A percentile compares a stretch with the other conserved stretches of the same genome.
Conservation (phyloP, 2,329 filamentous ascomycete genomes). For the Colletotrichum spinosum region DNA sequence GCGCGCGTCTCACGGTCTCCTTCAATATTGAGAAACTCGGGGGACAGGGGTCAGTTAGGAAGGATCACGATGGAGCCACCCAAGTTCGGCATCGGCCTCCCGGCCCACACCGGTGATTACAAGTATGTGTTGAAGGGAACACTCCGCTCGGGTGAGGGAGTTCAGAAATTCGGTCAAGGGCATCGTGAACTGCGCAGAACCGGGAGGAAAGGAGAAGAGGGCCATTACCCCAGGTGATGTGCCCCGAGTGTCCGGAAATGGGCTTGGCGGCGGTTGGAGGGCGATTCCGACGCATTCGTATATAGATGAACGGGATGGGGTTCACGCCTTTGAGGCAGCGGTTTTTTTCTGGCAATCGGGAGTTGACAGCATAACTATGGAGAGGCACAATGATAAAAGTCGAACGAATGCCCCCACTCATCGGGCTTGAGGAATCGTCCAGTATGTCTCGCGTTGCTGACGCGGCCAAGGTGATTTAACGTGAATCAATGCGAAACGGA, state of each 20-base stretch:
- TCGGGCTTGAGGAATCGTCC: background rate
- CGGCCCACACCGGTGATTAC: conserved; percentile 26
- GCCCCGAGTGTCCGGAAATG: conserved; percentile 12
- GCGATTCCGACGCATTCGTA: conserved; percentile 6
- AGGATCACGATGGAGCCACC: conserved; percentile 18
- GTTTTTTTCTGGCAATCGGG: background rate
- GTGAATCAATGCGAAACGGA: background rate
- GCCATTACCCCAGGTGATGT: conserved; percentile 15
- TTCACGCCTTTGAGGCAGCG: conserved; percentile 26
- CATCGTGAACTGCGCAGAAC: conserved; percentile 8
- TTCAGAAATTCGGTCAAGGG: conserved; percentile 13
- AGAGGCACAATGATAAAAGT: background rate
- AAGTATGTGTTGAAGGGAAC: conserved; percentile 6
- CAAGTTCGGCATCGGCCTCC: conserved; percentile 22
- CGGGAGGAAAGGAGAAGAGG: conserved; percentile 19
- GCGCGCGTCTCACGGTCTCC: conserved; percentile 31
- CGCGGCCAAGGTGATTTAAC: background rate
- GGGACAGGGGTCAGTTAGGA: conserved; percentile 27
- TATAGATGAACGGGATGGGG: conserved; percentile 13
- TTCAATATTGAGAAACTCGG: conserved; percentile 11
- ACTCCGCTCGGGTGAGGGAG: conserved; percentile 20
- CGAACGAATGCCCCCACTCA: too few species aligned
- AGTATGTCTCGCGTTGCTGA: background rate
- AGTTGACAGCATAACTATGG: conserved; percentile 7
- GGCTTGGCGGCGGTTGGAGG: conserved; percentile 14